These are phyloP conservation scores for Telfairia occidentalis DNA, from an alignment of 331 rosid genomes.

Conservation along the genomic window DNA sequence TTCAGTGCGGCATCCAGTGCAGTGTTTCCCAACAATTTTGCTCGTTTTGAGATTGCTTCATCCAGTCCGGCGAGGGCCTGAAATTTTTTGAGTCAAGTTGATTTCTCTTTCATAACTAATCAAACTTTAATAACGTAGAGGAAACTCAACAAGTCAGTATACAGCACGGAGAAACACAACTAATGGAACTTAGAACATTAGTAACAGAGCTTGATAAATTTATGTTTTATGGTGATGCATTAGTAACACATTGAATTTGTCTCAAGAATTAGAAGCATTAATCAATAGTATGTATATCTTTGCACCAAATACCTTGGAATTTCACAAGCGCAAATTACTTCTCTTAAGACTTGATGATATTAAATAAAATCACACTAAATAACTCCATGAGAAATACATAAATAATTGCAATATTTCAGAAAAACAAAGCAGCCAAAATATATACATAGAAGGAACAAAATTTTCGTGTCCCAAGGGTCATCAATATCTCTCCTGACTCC, in stretches of 20 bases:
- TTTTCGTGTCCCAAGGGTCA: neutral
- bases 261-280: neutral
- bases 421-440: neutral
- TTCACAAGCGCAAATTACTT: neutral
- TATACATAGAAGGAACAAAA: neutral
- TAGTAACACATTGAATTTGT: neutral
- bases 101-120: neutral
- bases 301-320: neutral
- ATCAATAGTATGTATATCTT: neutral
- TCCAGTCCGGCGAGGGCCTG: constrained; percentile 95
- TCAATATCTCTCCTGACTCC: neutral
- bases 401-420: neutral
- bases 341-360: neutral
- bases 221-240: neutral
- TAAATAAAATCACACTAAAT: neutral
- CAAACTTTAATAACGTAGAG: neutral
- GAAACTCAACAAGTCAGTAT: neutral
- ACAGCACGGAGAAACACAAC: neutral
- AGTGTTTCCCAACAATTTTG: constrained; percentile 54
- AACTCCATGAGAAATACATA: neutral
- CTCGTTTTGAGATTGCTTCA: constrained; percentile 39
- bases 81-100: constrained; percentile 14
- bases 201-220: neutral
- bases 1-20: constrained; percentile 79
- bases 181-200: neutral